Evolutionary conservation across 2,329 filamentous ascomycete species (phyloP).

Genomic region (Phialophora expanda): DNA sequence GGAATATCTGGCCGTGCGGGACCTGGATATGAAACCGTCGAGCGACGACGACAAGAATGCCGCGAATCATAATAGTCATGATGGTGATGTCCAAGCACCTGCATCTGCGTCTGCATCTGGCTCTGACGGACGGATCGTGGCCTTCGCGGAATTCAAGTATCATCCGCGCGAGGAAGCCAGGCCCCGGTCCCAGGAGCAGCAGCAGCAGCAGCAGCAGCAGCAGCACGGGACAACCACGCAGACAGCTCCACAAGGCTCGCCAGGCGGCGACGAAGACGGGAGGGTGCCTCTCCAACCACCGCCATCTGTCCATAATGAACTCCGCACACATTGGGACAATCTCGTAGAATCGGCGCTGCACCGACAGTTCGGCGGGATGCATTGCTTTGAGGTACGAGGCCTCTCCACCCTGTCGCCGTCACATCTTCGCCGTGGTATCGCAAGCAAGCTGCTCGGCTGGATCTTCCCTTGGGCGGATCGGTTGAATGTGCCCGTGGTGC

Average conservation of each 20-base stretch:
- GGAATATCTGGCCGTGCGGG: constrained; percentile 21
- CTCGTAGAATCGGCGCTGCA: constrained; percentile 21
- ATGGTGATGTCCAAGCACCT: neutral
- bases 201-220: neutral
- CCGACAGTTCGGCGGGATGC: constrained; percentile 15
- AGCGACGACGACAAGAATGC: neutral
- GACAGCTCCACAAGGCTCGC: neutral
- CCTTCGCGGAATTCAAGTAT: constrained; percentile 23
- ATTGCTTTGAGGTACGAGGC: constrained; percentile 27
- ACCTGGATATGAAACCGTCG: constrained; percentile 20
- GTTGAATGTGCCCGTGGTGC: constrained; percentile 20
- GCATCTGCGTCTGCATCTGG: neutral
- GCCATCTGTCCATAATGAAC: constrained; percentile 5
- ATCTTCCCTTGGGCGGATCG: constrained; percentile 23
- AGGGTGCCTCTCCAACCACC: neutral
- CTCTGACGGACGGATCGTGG: constrained; percentile 16
- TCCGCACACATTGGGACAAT: constrained; percentile 21
- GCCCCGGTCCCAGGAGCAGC: neutral
- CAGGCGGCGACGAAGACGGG: neutral
- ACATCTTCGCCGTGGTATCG: constrained; percentile 26
- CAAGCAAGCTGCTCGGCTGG: constrained; percentile 22
- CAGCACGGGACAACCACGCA: neutral
- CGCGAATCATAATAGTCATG: neutral
- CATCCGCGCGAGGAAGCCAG: constrained; percentile 11
- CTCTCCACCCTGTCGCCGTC: constrained; percentile 17